Evolutionary conservation across 2,329 filamentous ascomycete genomes (phyloP), one percentile per base, ranked within the genome.

Genomic region (Aspergillus unguis): DNA sequence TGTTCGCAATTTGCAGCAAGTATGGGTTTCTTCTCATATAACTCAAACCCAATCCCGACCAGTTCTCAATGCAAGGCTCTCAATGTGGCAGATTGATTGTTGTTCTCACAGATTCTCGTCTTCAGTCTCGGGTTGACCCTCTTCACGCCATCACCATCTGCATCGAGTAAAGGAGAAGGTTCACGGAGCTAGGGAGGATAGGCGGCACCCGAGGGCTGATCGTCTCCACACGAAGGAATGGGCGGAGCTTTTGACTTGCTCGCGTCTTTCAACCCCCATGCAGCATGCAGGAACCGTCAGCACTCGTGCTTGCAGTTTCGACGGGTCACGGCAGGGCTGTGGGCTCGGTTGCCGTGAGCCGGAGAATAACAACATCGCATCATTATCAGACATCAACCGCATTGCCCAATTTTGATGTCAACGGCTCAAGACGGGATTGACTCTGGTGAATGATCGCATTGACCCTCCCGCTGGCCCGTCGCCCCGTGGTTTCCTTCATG

Each of bases 131-230:
- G 17, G 17, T 17, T 17, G 17, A 17, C 17, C 17, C 17, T 17
- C 17, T 17, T 17, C 17, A 17, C 17, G 17, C 17, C 17, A 17
- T 51, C 50, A 55, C 54, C 45, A 51, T 48, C 55, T 56, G 40
- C 36, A 52, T 58, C 49, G 48, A 53, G 57, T 48, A 53, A 54
- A 54, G 45, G 50, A 52, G 9, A n/a, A 23, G 36, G 36, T 7
- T 38, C 23, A 45, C 37, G 44, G 38, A 40, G 53, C 45, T 49
- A 60, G 48, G 51, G 52, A 43, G 54, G 50, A 50, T 47, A 53
- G 52, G 58, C 57, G 58, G 61, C 57, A 61, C 40, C 58, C 53
- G 57, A 61, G 48, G 56, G 61, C 56, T 56, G 60, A 63, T 63
- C 61, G 52, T 54, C 61, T 53, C 61, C 61, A 62, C 61, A 49